Conservation (phyloP, 1,284 basidiomycete species). For the Waitea zeae region DNA sequence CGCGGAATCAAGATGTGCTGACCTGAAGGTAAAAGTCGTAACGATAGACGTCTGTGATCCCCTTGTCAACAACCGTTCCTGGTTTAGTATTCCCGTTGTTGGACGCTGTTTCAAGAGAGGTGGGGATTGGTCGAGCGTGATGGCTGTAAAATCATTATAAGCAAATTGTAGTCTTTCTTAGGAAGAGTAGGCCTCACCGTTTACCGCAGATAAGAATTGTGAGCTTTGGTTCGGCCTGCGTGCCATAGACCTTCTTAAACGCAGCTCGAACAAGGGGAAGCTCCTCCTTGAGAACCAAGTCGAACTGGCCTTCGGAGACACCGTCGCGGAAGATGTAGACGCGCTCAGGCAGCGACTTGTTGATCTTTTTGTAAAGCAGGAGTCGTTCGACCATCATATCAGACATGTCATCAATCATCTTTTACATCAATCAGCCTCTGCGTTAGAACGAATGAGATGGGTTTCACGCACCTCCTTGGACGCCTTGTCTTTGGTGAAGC, state of each 20-base stretch:
- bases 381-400: slow-evolving; percentile 57
- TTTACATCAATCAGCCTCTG: background rate
- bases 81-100: slow-evolving; percentile 56
- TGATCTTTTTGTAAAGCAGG: slow-evolving; percentile 33
- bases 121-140: slow-evolving; percentile 50
- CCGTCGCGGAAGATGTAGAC: slow-evolving; percentile 61
- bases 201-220: slow-evolving; percentile 67
- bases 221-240: slow-evolving; percentile 25
- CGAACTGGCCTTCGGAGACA: slow-evolving; percentile 61
- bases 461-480: slow-evolving; percentile 42
- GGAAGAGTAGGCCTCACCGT: slow-evolving; percentile 14
- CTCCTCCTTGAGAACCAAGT: slow-evolving; percentile 37
- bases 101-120: slow-evolving; percentile 25
- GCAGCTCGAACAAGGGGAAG: slow-evolving; percentile 36
- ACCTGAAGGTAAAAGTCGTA: slow-evolving; percentile 57
- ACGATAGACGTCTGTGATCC: slow-evolving; percentile 51
- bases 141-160: slow-evolving; percentile 17
- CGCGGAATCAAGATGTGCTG: slow-evolving; percentile 13
- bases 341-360: slow-evolving; percentile 35
- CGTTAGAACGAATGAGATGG: background rate
- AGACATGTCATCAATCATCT: slow-evolving; percentile 51
- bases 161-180: background rate
- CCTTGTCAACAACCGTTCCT: slow-evolving; percentile 60
- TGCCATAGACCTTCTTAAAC: slow-evolving; percentile 30
- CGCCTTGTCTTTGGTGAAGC: slow-evolving; percentile 15